A percentile compares a stretch with the other conserved stretches of the same genome.
These are phyloP conservation scores for Ophiocordyceps unilateralis DNA, from an alignment of 2,329 filamentous ascomycete species.

Conservation along the genomic window DNA sequence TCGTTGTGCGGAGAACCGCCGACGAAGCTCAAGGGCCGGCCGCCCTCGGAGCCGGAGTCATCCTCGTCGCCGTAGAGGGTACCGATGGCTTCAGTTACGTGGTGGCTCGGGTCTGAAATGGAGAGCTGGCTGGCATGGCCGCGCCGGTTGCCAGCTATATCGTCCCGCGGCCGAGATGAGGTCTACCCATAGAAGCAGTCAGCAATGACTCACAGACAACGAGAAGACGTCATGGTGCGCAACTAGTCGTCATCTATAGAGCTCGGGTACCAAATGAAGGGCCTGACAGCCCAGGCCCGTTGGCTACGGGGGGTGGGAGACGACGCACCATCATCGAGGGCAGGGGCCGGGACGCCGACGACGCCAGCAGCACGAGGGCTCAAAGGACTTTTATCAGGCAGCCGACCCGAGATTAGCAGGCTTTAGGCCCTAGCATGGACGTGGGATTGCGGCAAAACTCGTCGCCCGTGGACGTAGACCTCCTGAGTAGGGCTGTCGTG, in stretches of 20 bases:
- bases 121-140: conserved; percentile 41
- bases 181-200: conserved; percentile 20
- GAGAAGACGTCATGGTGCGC: not conserved
- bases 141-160: conserved; percentile 38
- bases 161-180: conserved; percentile 37
- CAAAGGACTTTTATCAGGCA: conserved; percentile 8
- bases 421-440: conserved; percentile 13
- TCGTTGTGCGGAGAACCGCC: conserved; percentile 35
- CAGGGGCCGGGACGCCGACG: conserved; percentile 17
- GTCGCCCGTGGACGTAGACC: conserved; percentile 11
- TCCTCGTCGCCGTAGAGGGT: conserved; percentile 73
- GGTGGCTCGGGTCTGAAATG: conserved; percentile 78
- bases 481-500: conserved; percentile 14
- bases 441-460: conserved; percentile 9
- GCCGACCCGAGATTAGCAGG: conserved; percentile 8
- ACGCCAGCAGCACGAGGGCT: conserved; percentile 6
- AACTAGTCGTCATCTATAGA: not conserved
- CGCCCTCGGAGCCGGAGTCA: conserved; percentile 36
- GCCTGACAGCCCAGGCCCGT: not conserved
- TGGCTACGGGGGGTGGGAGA: conserved; percentile 1
- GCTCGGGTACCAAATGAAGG: not conserved
- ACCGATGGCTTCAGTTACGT: conserved; percentile 87
- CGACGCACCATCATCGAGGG: conserved; percentile 33
- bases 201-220: not conserved
- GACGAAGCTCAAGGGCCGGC: conserved; percentile 61